These are phyloP conservation scores for Boletus calvinii DNA, from an alignment of 1,284 basidiomycete genomes.

Conservation along the genomic window DNA sequence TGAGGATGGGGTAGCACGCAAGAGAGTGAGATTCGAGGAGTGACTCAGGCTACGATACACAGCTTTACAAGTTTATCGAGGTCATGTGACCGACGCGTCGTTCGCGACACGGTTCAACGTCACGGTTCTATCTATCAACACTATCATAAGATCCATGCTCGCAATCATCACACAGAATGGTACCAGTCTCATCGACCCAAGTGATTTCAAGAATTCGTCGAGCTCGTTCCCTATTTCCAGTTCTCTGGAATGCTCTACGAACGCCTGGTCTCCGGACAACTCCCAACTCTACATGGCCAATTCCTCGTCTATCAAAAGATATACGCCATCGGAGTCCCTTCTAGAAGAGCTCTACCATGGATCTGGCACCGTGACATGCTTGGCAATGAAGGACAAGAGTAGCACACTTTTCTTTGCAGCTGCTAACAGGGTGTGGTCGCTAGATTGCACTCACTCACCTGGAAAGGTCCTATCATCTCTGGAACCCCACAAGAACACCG, in stretches of 20 bases:
- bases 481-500: constrained; percentile 53
- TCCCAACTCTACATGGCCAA: constrained; percentile 52
- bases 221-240: constrained; percentile 40
- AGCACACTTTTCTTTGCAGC: constrained; percentile 46
- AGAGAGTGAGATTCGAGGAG: constrained; percentile 29
- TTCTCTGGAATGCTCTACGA: constrained; percentile 42
- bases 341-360: constrained; percentile 41
- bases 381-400: constrained; percentile 47
- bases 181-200: constrained; percentile 47
- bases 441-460: constrained; percentile 50
- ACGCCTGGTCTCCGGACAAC: constrained; percentile 57
- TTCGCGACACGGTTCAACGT: constrained; percentile 8
- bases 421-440: constrained; percentile 55
- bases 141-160: constrained; percentile 41
- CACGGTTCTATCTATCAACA: background rate
- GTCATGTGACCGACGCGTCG: constrained; percentile 30
- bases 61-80: too few relatives aligned
- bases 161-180: constrained; percentile 44
- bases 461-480: constrained; percentile 56
- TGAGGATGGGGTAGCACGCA: constrained; percentile 2
- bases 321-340: constrained; percentile 47
- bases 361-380: constrained; percentile 37
- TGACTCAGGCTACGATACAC: background rate
- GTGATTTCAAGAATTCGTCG: constrained; percentile 45
- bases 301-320: constrained; percentile 46